Evolutionary conservation across 2,329 filamentous ascomycete genomes (phyloP).

Genomic region (Hortaea sp.): DNA sequence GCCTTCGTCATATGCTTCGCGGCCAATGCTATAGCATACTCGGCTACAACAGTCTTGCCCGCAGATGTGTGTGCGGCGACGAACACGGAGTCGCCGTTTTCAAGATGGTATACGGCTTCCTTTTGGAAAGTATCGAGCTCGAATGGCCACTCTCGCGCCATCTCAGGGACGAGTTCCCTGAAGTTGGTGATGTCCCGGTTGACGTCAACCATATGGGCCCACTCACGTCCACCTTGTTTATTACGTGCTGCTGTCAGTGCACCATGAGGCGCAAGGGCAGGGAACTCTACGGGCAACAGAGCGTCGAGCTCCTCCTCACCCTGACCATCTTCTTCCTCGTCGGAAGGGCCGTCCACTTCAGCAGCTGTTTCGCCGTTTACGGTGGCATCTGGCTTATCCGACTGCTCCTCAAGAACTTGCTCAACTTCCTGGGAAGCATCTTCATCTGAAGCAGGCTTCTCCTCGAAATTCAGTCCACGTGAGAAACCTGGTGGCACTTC

Average conservation of each 20-base stretch:
- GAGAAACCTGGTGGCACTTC: constrained; percentile 72
- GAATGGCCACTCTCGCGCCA: constrained; percentile 94
- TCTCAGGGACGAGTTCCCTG: constrained; percentile 81
- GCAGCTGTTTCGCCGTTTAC: constrained; percentile 24
- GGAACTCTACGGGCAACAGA: constrained; percentile 83
- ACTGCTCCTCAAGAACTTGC: constrained; percentile 45
- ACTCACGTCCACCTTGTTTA: constrained; percentile 71
- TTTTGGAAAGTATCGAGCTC: constrained; percentile 98
- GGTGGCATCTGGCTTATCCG: constrained; percentile 32
- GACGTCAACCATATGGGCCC: constrained; percentile 98
- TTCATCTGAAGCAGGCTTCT: constrained; percentile 47
- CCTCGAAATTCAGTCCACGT: constrained; percentile 65
- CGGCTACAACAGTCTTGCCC: constrained; percentile 94
- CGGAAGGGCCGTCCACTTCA: constrained; percentile 19
- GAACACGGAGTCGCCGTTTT: constrained; percentile 93
- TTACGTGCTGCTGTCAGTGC: constrained; percentile 60
- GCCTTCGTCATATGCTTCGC: constrained; percentile 99
- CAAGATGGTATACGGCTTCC: constrained; percentile 93
- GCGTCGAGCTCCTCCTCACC: constrained; percentile 64
- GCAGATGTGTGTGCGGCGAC: constrained; percentile 96
- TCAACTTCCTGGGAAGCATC: constrained; percentile 56
- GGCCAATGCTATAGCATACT: constrained; percentile 92
- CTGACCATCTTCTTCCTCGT: constrained; percentile 29
- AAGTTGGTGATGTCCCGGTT: constrained; percentile 93
- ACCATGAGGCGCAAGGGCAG: constrained; percentile 76